These are phyloP conservation scores for Stellera chamaejasme DNA, from an alignment of 345 rosid genomes.

Conservation along the genomic window DNA sequence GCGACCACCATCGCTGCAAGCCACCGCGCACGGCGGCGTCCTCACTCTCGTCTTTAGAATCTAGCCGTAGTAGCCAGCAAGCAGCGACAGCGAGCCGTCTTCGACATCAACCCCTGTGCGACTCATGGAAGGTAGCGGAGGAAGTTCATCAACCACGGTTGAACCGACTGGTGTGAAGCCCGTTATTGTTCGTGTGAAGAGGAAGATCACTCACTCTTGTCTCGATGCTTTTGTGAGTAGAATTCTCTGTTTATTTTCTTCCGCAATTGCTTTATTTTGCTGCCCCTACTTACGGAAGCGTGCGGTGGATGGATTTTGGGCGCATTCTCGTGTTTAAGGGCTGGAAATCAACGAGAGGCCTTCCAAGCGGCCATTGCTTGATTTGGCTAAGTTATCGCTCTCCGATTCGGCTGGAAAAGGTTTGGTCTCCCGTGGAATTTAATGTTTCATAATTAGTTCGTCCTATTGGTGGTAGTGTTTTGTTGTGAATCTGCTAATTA, in stretches of 20 bases:
- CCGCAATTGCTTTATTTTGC: background rate
- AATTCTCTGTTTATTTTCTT: conserved; percentile 1
- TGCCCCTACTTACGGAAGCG: background rate
- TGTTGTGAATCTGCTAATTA: background rate
- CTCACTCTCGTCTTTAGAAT: too few species aligned
- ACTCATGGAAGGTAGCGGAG: conserved; percentile 25
- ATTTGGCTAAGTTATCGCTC: conserved; percentile 48
- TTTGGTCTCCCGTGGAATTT: conserved; percentile 7
- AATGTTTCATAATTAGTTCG: background rate
- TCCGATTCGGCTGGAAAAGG: conserved; percentile 34
- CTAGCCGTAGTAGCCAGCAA: too few species aligned
- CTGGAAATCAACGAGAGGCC: conserved; percentile 83
- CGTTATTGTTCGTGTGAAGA: conserved; percentile 58
- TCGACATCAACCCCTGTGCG: too few species aligned
- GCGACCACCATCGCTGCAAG: too few species aligned
- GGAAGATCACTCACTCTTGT: conserved; percentile 36
- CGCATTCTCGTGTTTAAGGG: conserved; percentile 29
- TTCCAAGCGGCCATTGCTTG: conserved; percentile 42
- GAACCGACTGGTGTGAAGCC: conserved; percentile 35
- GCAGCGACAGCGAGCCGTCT: too few species aligned
- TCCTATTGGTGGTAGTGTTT: background rate
- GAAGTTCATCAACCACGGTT: conserved; percentile 23
- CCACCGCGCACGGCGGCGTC: too few species aligned
- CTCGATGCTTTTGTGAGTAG: conserved; percentile 54
- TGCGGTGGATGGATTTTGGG: background rate